Percentiles rank a stretch among this genome's conserved stretches.
phyloP scores from a whole-genome alignment of 257 asterid species.

The Lithospermum erythrorhizon region DNA sequence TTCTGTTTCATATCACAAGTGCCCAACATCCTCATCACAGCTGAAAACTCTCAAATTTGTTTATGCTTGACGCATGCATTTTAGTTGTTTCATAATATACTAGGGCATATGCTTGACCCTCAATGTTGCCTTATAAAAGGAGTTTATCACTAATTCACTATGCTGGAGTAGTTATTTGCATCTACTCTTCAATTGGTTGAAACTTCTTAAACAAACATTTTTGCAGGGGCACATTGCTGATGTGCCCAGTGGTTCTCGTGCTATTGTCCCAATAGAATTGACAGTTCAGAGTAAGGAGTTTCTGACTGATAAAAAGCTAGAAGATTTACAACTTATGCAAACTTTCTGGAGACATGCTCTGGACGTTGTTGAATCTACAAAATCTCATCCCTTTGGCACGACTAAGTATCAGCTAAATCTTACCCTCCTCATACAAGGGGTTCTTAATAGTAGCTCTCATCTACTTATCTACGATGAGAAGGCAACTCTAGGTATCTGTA shows the following conservation, averaged over 20 bases:
- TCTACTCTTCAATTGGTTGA: background rate
- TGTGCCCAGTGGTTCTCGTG: slow-evolving; percentile 47
- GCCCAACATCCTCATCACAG: background rate
- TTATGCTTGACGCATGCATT: background rate
- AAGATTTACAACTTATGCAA: slow-evolving; percentile 33
- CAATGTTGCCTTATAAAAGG: no score
- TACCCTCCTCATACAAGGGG: slow-evolving; percentile 58
- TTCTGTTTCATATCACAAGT: background rate
- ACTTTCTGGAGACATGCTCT: slow-evolving; percentile 46
- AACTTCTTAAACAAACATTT: slow-evolving; percentile 2
- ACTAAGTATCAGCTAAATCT: slow-evolving; percentile 63
- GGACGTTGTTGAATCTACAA: slow-evolving; percentile 39
- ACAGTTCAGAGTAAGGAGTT: slow-evolving; percentile 30
- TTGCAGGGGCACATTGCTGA: slow-evolving; percentile 64
- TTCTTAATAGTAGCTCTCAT: slow-evolving; percentile 48
- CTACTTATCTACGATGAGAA: slow-evolving; percentile 55
- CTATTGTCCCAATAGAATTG: slow-evolving; percentile 61
- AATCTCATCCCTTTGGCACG: slow-evolving; percentile 36
- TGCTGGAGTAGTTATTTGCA: no score
- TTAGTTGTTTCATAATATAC: no score
- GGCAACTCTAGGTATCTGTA: slow-evolving; percentile 56
- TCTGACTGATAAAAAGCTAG: slow-evolving; percentile 18
- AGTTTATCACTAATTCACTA: slow-evolving; percentile 15
- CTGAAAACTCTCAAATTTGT: background rate
- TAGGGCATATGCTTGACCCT: no score